phyloP scores from a whole-genome alignment of 305 asterid genomes.

The Solanum hybrid region DNA sequence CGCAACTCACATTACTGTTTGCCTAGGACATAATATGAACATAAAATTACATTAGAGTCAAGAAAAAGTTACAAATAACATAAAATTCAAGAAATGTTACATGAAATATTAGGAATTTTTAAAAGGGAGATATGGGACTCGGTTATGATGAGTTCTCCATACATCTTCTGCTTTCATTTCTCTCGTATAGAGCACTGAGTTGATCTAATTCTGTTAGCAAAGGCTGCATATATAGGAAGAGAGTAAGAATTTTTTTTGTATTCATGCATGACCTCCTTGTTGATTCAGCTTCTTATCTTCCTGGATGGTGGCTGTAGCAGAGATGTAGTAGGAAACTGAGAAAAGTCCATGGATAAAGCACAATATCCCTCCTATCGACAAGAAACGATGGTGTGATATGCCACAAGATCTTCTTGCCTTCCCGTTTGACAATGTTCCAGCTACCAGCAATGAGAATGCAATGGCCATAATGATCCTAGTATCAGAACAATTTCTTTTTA shows the following conservation, averaged over 20 bases:
- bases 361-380: constrained; percentile 71
- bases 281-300: constrained; percentile 39
- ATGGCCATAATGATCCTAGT: constrained; percentile 51
- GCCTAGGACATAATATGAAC: neutral
- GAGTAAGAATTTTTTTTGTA: neutral
- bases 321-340: constrained; percentile 53
- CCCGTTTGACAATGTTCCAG: constrained; percentile 56
- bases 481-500: neutral
- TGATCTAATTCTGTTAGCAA: neutral
- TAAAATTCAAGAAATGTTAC: neutral
- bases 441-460: constrained; percentile 56
- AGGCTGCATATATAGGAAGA: neutral
- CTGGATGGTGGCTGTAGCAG: constrained; percentile 44
- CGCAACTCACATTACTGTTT: neutral
- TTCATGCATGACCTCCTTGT: constrained; percentile 7
- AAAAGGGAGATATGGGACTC: neutral
- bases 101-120: neutral
- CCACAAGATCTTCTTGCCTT: constrained; percentile 60
- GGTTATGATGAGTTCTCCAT: neutral
- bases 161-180: neutral
- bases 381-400: constrained; percentile 38
- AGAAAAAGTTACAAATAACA: neutral
- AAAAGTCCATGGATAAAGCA: constrained; percentile 79
- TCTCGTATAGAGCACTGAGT: neutral
- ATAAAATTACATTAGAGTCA: neutral